Evolutionary conservation across 192 early-diverging fungal genomes (phyloP).

Genomic region (Funneliformis mosseae): DNA sequence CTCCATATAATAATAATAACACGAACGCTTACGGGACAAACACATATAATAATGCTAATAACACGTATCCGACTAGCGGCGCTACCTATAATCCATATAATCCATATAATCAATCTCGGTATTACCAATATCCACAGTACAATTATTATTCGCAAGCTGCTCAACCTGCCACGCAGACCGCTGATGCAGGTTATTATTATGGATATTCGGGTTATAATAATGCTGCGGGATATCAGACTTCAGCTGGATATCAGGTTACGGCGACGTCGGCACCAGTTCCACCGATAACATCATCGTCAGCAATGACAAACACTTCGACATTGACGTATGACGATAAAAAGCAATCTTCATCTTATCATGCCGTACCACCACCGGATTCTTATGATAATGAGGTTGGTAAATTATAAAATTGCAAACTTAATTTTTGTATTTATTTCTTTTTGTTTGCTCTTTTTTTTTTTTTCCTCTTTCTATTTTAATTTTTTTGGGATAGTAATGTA

Average conservation of each 20-base stretch:
- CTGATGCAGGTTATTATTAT: conserved; percentile 29
- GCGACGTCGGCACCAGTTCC: conserved; percentile 19
- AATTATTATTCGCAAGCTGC: conserved; percentile 20
- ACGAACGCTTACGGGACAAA: conserved; percentile 20
- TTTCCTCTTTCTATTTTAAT: neutral
- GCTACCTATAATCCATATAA: conserved; percentile 28
- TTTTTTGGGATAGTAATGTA: neutral
- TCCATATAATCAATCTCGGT: conserved; percentile 32
- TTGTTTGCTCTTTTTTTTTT: neutral
- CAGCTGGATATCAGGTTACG: neutral
- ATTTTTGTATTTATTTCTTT: neutral
- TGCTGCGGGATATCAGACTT: neutral
- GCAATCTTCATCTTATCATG: conserved; percentile 22
- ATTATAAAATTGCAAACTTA: neutral
- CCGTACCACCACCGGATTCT: conserved; percentile 31
- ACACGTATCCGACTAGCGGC: neutral
- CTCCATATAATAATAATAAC: conserved; percentile 16
- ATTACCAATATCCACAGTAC: conserved; percentile 27
- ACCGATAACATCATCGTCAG: neutral
- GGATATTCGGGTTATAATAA: conserved; percentile 24
- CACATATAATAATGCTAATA: neutral
- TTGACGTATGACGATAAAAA: conserved; percentile 18
- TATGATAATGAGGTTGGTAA: conserved; percentile 35
- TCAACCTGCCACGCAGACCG: neutral
- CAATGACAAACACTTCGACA: neutral